Evolutionary conservation across 495 filamentous ascomycete genomes (phyloP), one percentile per base, ranked within the genome.

Genomic region (Penicillium samsonianum): DNA sequence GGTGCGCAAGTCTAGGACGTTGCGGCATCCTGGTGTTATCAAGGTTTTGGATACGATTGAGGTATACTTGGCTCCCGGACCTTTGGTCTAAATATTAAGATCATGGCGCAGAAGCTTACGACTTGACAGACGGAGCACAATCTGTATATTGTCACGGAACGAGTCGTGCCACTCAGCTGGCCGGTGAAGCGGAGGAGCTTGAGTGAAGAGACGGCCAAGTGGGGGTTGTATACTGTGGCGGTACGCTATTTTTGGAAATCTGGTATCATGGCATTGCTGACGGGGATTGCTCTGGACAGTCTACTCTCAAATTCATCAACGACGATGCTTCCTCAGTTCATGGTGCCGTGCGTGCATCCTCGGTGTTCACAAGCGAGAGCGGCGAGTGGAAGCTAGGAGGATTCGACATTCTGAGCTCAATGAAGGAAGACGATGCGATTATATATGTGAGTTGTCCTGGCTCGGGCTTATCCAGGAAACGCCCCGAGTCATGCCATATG

Each of bases 341-440:
- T 64, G 94, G 92, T 37, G 90, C 82, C 58, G 78, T 98, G 26
- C 83, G 90, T 52, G 85, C 88, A 20, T 89, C 90, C 2, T 96
- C 93, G 1, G 82, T 98, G 61, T 98, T 88, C 67, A 90, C 87
- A 14, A 89, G 90, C 69, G 92, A 98, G 69, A 96, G 94, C 72
- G 94, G 94, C 28, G 94, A 98, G 69, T 98, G 94, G 94, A 97
- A 94, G 69, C 75, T 98, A 3, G 91, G 89, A 4, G 94, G 94
- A 9, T 94, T 98, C 55, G 95, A 98, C 60, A 81, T 96, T 10
- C 69, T 98, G 37, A 97, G 93, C 73, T 96, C 90, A 20, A 88
- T 96, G 73, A 96, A 96, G 67, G 94, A 98, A 35, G 92, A 97
- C 53, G 88, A 96, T 50, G 89, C 90, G 8, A 79, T 96, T 40